Conservation (phyloP, 2,329 filamentous ascomycete genomes). For the Claviceps spartinae region DNA sequence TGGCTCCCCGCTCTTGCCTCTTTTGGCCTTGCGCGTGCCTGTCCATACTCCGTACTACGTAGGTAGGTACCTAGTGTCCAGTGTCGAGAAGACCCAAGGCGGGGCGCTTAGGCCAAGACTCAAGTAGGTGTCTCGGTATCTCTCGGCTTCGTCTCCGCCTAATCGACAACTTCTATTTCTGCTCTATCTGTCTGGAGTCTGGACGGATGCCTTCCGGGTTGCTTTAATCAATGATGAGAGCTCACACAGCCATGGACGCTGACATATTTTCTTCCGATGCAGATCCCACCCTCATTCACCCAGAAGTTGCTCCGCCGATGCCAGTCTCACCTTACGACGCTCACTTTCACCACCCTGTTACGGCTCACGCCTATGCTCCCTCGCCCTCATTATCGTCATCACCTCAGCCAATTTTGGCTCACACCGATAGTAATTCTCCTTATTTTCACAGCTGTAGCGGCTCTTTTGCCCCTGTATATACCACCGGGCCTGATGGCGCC, state of each 20-base stretch:
- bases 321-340: constrained; percentile 31
- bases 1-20: not conserved
- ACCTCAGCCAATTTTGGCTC: constrained; percentile 31
- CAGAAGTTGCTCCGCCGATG: constrained; percentile 37
- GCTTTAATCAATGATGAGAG: not conserved
- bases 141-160: not conserved
- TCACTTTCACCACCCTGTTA: constrained; percentile 29
- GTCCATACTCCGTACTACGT: not conserved
- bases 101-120: not conserved
- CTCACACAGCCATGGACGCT: constrained; percentile 13
- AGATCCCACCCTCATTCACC: constrained; percentile 46
- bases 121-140: not conserved
- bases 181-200: not conserved
- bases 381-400: constrained; percentile 49
- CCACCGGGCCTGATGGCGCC: constrained; percentile 40
- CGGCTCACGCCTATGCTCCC: constrained; percentile 34
- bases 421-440: constrained; percentile 51
- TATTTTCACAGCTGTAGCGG: constrained; percentile 43
- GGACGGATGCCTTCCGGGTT: not conserved
- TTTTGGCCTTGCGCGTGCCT: not conserved
- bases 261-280: constrained; percentile 18
- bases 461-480: constrained; percentile 36
- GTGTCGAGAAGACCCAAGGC: not conserved
- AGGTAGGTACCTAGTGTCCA: no score
- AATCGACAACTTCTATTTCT: not conserved